These are phyloP conservation scores for Cerioporus squamosus DNA, from an alignment of 1,284 basidiomycete species.

Conservation along the genomic window DNA sequence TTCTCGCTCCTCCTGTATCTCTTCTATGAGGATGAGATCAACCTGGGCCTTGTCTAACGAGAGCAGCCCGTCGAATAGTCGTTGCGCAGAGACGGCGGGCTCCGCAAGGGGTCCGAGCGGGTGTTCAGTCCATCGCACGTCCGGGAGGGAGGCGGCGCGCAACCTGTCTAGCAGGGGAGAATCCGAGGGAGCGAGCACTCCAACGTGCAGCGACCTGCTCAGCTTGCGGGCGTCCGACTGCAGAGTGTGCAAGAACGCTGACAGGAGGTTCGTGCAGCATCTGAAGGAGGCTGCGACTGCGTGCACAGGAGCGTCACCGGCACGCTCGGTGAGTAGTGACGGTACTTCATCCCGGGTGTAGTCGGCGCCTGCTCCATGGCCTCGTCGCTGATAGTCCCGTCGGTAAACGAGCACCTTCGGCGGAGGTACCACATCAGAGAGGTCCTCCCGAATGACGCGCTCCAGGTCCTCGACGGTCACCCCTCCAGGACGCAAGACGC, in stretches of 20 bases:
- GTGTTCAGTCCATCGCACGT: constrained; percentile 57
- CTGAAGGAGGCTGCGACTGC: constrained; percentile 42
- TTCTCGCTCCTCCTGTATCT: constrained; percentile 79
- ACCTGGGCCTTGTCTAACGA: constrained; percentile 79
- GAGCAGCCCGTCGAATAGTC: constrained; percentile 89
- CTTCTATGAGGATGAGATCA: constrained; percentile 89
- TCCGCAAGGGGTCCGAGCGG: constrained; percentile 66
- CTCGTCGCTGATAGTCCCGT: constrained; percentile 72
- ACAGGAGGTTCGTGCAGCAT: constrained; percentile 34
- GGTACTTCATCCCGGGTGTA: constrained; percentile 99
- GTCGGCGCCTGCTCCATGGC: constrained; percentile 79
- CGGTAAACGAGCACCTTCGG: constrained; percentile 75
- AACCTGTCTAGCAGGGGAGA: constrained; percentile 55
- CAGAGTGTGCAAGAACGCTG: constrained; percentile 47
- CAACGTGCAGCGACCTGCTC: constrained; percentile 52
- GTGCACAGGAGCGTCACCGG: constrained; percentile 81
- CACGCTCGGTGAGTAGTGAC: constrained; percentile 92
- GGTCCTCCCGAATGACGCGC: constrained; percentile 53
- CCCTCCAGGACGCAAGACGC: constrained; percentile 91
- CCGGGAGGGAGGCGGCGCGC: constrained; percentile 34
- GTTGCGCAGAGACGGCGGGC: constrained; percentile 75
- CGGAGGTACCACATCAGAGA: constrained; percentile 35
- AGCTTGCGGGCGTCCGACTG: constrained; percentile 24
- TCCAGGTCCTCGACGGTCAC: constrained; percentile 90
- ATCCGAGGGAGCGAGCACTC: constrained; percentile 71